Evolutionary conservation across 73 alveolate species (phyloP).

Genomic region (Paramecium caudatum): DNA sequence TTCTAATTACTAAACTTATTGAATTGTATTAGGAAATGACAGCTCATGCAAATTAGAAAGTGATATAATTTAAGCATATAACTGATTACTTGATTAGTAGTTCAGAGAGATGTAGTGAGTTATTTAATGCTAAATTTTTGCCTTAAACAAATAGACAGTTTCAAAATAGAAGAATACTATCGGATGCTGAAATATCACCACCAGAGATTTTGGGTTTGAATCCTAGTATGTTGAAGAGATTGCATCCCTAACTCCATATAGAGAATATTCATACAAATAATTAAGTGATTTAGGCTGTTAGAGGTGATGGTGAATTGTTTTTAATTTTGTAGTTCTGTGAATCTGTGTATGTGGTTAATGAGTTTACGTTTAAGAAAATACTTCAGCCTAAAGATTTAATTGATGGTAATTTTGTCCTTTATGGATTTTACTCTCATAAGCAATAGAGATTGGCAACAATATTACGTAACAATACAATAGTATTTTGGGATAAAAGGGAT

Average conservation of each 20-base stretch:
- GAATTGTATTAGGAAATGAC: constrained; percentile 10
- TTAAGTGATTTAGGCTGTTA: background rate
- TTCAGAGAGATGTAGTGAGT: background rate
- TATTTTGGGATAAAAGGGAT: constrained; percentile 64
- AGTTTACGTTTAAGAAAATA: background rate
- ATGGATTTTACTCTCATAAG: background rate
- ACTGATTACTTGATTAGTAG: constrained; percentile 64
- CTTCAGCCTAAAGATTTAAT: background rate
- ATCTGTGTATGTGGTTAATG: background rate
- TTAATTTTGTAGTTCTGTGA: constrained; percentile 15
- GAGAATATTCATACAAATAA: constrained; percentile 2
- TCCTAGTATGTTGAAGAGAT: constrained; percentile 47
- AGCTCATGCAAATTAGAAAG: background rate
- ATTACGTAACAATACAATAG: constrained; percentile 6
- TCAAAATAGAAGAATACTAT: background rate
- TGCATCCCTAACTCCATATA: background rate
- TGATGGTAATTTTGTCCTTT: constrained; percentile 29
- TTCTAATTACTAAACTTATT: background rate
- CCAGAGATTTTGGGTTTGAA: constrained; percentile 59
- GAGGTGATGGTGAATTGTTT: constrained; percentile 9
- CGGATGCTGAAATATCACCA: constrained; percentile 27
- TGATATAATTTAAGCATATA: background rate
- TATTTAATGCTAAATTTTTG: constrained; percentile 31
- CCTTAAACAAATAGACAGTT: background rate
- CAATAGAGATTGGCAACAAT: constrained; percentile 13